Evolutionary conservation across 768 basidiomycete genomes (phyloP).

Genomic region (Megacollybia marginata): DNA sequence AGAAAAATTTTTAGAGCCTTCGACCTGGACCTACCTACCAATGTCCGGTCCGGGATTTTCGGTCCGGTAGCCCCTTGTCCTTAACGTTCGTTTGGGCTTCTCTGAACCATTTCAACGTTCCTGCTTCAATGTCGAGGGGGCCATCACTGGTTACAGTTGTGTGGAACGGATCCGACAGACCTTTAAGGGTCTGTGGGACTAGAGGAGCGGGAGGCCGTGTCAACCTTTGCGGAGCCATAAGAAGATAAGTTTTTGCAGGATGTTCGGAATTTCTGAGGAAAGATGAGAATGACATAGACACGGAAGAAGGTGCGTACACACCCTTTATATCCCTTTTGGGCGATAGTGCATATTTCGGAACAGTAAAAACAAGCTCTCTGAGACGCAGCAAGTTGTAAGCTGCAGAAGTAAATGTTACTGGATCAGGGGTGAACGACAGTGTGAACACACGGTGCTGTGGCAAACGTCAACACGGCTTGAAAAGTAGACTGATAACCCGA

Average conservation of each 20-base stretch:
- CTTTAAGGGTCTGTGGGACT: conserved; percentile 11
- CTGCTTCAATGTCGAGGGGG: conserved; percentile 20
- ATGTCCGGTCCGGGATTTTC: too few relatives aligned
- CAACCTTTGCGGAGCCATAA: conserved; percentile 34
- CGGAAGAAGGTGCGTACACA: conserved; percentile 11
- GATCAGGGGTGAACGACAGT: conserved; percentile 50
- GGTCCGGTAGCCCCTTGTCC: too few relatives aligned
- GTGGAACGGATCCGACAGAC: conserved; percentile 30
- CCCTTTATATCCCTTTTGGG: conserved; percentile 33
- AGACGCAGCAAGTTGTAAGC: conserved; percentile 69
- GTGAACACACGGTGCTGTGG: conserved; percentile 71
- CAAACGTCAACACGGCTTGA: too few relatives aligned
- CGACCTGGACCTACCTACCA: too few relatives aligned
- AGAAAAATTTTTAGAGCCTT: too few relatives aligned
- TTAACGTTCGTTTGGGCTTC: conserved; percentile 28
- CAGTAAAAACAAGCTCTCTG: conserved; percentile 67
- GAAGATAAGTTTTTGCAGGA: conserved; percentile 34
- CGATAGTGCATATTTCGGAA: conserved; percentile 46
- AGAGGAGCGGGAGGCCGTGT: conserved; percentile 41
- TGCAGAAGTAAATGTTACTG: conserved; percentile 67
- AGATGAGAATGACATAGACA: background rate
- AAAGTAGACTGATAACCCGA: conserved; percentile 15
- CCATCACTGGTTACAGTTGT: conserved; percentile 19
- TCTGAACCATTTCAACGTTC: conserved; percentile 29
- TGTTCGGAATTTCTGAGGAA: conserved; percentile 33